Evolutionary conservation across 345 rosid species (phyloP), one percentile per base, ranked within the genome.

Genomic region (Bretschneidera sinensis): DNA sequence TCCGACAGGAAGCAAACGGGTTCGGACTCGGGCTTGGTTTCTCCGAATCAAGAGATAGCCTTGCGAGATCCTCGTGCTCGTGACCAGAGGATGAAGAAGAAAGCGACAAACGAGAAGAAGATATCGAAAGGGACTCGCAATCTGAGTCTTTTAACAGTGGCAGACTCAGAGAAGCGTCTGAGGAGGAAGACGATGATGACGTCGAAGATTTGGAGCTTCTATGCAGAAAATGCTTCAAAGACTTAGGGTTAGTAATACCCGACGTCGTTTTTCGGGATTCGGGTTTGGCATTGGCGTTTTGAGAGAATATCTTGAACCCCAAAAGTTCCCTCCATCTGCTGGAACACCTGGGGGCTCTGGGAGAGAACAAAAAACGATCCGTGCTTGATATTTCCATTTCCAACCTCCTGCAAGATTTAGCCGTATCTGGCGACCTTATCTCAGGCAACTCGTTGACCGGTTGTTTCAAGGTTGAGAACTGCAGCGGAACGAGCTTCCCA

Each of bases 321-420:
- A 94, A 62, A n/a, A 94, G 64, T 66, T 87, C 97, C 74, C 69
- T 87, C 98, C 96, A 92, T n/a, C 98, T 79, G 66, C 98, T 81
- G 0, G 99, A 90, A 56, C 96, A 89, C 60, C 92, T 56, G 0
- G 95, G 97, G 3, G 96, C 95, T 48, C 89, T 89, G 0, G 92
- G 95, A 1, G 96, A 87, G 54, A 85, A 85, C 58, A 76, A 57
- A 57, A 71, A 74, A 28, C 67, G 62, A 61, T 88, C 90, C 24
- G 60, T 60, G 10, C 78, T 61, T 1, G 84, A 75, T 24, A 79
- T 62, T 49, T 72, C 89, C 66, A 55, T 63, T 51, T 74, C 77
- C 70, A 62, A 43, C 45, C 66, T 66, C 35, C 78, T 81, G 39
- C 79, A 70, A 55, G 83, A 64, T 47, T 66, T 84, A 5, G 7